Conservation (phyloP, 2,329 filamentous ascomycete species). For the Aureobasidium sp. region DNA sequence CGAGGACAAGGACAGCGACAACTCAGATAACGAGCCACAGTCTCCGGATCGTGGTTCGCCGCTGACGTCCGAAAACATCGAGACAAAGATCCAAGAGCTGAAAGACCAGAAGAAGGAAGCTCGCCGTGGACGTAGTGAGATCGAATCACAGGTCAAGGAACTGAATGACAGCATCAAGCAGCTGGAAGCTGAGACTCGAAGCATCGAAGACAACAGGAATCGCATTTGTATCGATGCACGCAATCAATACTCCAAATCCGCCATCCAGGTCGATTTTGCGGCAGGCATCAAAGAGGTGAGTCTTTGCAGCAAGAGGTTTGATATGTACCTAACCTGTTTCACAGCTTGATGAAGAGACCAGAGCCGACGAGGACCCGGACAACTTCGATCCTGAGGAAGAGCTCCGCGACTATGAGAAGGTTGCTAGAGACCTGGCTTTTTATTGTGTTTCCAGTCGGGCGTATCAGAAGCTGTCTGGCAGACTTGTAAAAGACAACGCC, state of each 20-base stretch:
- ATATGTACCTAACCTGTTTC: neutral
- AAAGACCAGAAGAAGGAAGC: slow-evolving; percentile 34
- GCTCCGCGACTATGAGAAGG: slow-evolving; percentile 48
- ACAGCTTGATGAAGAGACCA: slow-evolving; percentile 47
- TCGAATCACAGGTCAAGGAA: slow-evolving; percentile 27
- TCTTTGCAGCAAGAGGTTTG: neutral
- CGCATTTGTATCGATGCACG: slow-evolving; percentile 45
- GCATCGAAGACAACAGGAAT: slow-evolving; percentile 29
- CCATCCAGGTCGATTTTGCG: slow-evolving; percentile 53
- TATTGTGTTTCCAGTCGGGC: slow-evolving; percentile 57
- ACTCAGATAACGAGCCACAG: slow-evolving; percentile 21
- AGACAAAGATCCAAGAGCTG: slow-evolving; percentile 37
- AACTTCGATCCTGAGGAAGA: slow-evolving; percentile 49
- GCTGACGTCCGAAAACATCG: slow-evolving; percentile 35
- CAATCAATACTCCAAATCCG: slow-evolving; percentile 47
- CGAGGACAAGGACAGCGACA: slow-evolving; percentile 17
- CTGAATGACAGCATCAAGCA: slow-evolving; percentile 24
- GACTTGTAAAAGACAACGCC: slow-evolving; percentile 44
- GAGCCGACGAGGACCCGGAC: slow-evolving; percentile 45
- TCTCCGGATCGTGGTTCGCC: slow-evolving; percentile 13
- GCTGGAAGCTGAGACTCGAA: slow-evolving; percentile 24
- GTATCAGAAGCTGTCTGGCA: slow-evolving; percentile 54
- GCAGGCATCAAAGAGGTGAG: slow-evolving; percentile 46
- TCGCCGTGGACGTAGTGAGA: slow-evolving; percentile 19
- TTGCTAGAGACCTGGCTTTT: slow-evolving; percentile 49